Evolutionary conservation across 129 eudicot genomes (phyloP).

Genomic region (Heracleum sosnowskyi): DNA sequence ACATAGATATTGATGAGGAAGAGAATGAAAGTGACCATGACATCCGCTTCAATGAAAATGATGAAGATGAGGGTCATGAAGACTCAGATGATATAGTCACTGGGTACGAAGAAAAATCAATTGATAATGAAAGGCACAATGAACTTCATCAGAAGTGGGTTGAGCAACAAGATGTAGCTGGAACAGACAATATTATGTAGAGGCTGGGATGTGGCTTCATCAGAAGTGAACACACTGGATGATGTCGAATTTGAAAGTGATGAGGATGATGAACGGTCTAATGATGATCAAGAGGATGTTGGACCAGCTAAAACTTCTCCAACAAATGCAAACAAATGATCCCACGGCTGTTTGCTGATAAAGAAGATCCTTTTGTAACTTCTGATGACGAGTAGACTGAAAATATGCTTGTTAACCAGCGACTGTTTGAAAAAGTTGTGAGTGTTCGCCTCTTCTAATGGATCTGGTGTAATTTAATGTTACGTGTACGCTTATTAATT

Average conservation of each 20-base stretch:
- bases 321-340: conserved; percentile 49
- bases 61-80: conserved; percentile 47
- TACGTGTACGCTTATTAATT: neutral
- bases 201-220: conserved; percentile 41
- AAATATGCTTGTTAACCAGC: conserved; percentile 39
- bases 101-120: conserved; percentile 53
- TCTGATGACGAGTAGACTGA: conserved; percentile 77
- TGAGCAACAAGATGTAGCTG: conserved; percentile 87
- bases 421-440: conserved; percentile 49
- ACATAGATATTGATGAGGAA: no score
- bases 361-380: conserved; percentile 55
- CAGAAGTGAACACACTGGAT: conserved; percentile 30
- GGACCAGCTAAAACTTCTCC: conserved; percentile 29
- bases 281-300: conserved; percentile 34
- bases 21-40: conserved; percentile 91
- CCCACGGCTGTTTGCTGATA: conserved; percentile 54
- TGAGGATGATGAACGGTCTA: conserved; percentile 27
- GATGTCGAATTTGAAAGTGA: conserved; percentile 36
- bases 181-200: conserved; percentile 74
- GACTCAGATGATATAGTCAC: conserved; percentile 73
- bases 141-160: conserved; percentile 98
- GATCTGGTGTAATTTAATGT: neutral
- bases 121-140: conserved; percentile 54
- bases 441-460: conserved; percentile 18
- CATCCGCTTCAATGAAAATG: conserved; percentile 54